Evolutionary conservation across 208 protist genomes (phyloP), one percentile per base, ranked within the genome.

Genomic region (Leishmania mexicana): DNA sequence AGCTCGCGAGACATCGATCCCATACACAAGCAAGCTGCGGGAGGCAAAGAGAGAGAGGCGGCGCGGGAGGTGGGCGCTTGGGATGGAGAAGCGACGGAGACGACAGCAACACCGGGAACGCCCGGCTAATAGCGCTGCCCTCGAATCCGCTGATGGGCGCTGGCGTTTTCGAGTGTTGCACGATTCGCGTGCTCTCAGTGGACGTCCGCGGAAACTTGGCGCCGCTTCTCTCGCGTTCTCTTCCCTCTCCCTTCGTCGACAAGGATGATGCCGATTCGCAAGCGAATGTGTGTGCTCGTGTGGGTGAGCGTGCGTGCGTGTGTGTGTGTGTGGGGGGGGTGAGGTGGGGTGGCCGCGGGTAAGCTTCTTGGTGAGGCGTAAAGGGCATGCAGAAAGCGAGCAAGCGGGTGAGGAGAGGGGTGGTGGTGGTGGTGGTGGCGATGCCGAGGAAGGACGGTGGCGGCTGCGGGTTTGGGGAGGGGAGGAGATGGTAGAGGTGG

Each of bases 1-100:
- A 77, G 57, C 31, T 68, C 76, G 42, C 28, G 76, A 3, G 79
- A 65, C 53, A 78, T 78, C 15, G 49, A n/a, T 4, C 6, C 3
- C 65, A 40, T 1, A 67, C 60, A 38, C 60, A 6, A 31, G 60
- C 8, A 40, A 38, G n/a, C 60, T 11, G 60, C 8, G n/a, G 13
- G 60, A 38, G 60, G 3, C 24, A 38, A 15, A 6, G n/a, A 13
- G 11, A 5, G 40, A 67, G n/a, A 6, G 19, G 11, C 49, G 57
- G 53, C 21, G 2, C 8, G 17, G 10, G 11, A 38, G n/a, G 60
- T 15, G 3, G 11, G 51, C 13, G 24, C 24, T 62, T 62, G 24
- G 57, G 24, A 62, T 31, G 24, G 57, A n/a, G 57, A 62, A 13
- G 57, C 57, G 57, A 62, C 7, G 6, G 57, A 62, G 57, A 62